phyloP scores from a whole-genome alignment of 441 rosid genomes.

The Adansonia rubrostipa region DNA sequence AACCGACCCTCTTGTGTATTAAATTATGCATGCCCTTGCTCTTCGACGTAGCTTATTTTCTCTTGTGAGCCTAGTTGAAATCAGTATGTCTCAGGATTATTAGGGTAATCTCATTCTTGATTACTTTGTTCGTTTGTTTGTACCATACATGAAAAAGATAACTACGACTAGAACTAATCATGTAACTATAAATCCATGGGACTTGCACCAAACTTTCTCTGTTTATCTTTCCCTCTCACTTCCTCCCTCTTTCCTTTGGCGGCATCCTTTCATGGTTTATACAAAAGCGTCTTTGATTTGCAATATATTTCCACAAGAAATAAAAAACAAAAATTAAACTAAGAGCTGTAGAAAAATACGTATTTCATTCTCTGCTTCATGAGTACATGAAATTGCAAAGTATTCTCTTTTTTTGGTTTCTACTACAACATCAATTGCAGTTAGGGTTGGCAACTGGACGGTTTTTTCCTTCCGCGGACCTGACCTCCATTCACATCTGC shows the following conservation, averaged over 20 bases:
- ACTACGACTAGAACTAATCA: neutral
- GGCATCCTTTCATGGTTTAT: no score
- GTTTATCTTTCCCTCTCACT: neutral
- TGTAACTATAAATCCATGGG: slow-evolving; percentile 10
- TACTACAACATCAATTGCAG: neutral
- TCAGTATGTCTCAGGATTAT: neutral
- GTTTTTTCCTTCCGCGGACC: no score
- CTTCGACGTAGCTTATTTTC: neutral
- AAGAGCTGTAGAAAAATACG: neutral
- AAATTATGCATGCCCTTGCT: neutral
- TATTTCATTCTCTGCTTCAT: neutral
- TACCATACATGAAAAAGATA: neutral
- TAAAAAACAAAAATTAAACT: neutral
- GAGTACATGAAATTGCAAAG: neutral
- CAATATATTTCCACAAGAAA: no score
- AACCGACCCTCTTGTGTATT: neutral
- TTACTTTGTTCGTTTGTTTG: slow-evolving; percentile 1
- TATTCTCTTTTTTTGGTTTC: neutral
- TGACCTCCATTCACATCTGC: no score
- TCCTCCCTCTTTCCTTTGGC: neutral
- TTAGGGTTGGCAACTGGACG: no score
- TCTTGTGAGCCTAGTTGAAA: neutral
- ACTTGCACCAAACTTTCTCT: neutral
- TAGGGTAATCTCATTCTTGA: neutral
- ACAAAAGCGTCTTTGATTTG: no score